These are phyloP conservation scores for Adiantum capillusveneris DNA, from an alignment of 75 land plant species.

Conservation along the genomic window DNA sequence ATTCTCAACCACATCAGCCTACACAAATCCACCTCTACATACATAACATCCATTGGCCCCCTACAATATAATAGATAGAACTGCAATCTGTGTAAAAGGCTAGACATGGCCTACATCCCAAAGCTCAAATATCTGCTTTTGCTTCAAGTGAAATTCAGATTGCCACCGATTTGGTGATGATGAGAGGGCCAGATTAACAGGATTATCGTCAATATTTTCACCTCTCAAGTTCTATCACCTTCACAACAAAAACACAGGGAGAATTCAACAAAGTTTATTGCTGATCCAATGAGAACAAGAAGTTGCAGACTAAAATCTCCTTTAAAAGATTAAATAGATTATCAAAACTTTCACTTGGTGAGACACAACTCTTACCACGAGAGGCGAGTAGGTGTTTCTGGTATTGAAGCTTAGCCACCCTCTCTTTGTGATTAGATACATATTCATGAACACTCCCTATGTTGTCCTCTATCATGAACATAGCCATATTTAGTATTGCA, in stretches of 20 bases:
- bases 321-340: no score
- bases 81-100: conserved; percentile 86
- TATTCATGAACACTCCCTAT: conserved; percentile 83
- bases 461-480: conserved; percentile 73
- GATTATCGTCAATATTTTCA: conserved; percentile 30
- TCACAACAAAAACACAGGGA: neutral
- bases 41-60: conserved; percentile 82
- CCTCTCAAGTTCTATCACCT: conserved; percentile 93
- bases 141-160: conserved; percentile 49
- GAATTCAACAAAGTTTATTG: neutral
- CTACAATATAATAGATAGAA: conserved; percentile 83
- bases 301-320: no score
- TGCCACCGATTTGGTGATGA: conserved; percentile 57
- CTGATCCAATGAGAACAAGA: no score
- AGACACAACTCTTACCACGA: conserved; percentile 72
- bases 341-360: no score
- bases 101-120: conserved; percentile 92
- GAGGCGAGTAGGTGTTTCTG: conserved; percentile 89
- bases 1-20: conserved; percentile 71
- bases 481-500: no score
- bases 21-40: conserved; percentile 94
- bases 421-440: conserved; percentile 92
- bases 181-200: conserved; percentile 16
- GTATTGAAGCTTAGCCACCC: conserved; percentile 64
- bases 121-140: conserved; percentile 67